phyloP scores from a whole-genome alignment of 2,329 filamentous ascomycete species.

The Alternaria atra region DNA sequence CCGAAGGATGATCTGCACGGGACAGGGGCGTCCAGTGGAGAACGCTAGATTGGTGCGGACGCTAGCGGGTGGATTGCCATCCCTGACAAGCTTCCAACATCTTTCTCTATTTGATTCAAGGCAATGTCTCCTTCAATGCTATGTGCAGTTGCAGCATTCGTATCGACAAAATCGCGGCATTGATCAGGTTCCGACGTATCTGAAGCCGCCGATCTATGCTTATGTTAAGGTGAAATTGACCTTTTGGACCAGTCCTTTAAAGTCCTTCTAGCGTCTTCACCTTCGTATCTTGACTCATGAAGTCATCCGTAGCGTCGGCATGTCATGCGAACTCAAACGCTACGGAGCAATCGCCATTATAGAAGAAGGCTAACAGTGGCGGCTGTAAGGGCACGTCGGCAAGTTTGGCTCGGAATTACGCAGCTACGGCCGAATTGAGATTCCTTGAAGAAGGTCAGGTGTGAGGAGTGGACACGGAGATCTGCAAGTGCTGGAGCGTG shows the following conservation, averaged over 20 bases:
- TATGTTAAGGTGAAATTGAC: no score
- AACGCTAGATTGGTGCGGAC: conserved; percentile 5
- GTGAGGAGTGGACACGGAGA: background rate
- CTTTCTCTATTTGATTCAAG: background rate
- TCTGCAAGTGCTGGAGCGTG: background rate
- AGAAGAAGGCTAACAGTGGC: background rate
- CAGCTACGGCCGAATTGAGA: background rate
- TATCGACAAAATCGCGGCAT: background rate
- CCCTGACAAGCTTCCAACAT: conserved; percentile 2
- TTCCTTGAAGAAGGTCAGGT: background rate
- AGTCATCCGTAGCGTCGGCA: background rate
- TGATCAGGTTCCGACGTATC: background rate
- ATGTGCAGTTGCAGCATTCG: background rate
- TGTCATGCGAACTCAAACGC: background rate
- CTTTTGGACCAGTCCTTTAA: no score
- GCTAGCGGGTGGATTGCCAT: conserved; percentile 3
- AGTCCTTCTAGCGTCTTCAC: background rate
- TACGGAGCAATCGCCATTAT: background rate
- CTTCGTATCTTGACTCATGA: background rate
- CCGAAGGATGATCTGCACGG: conserved; percentile 6
- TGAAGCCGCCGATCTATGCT: background rate
- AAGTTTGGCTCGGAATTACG: background rate
- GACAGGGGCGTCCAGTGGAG: conserved; percentile 2
- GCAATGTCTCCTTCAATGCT: background rate
- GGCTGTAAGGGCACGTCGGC: background rate